Base-by-base conservation (phyloP, 345 rosid genomes). In the Pistacia integerrima region DNA sequence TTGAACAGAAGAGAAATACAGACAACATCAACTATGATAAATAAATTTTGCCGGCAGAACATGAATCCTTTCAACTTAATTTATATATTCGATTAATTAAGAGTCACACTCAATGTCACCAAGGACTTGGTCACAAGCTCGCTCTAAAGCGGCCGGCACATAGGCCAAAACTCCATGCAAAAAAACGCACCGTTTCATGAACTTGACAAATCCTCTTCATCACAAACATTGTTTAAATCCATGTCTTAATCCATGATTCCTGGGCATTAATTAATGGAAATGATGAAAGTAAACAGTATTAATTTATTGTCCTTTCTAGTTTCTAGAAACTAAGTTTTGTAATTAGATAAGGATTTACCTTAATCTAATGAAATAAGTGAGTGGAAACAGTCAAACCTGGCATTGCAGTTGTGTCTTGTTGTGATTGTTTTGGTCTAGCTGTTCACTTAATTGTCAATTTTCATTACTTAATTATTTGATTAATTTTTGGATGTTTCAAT, bases 31-130 rank as follows among this genome's bases (percentile, higher is more conserved):
- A 38, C 63, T 44, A 74, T 56, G 68, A 59, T 41, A 30, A 55
- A 70, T 44, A 14, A 16, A 20, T 65, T 8, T 60, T 12, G 87
- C 87, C 84, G 82, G 87, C 82, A 48, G 76, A 57, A 48, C 74
- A 58, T 68, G 13, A 25, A 25, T 55, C 33, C n/a, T 60, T 70
- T 48, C 66, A 72, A 60, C 55, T 18, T 1, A 67, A 11, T n/a
- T 35, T 8, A 0, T 1, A 25, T 38, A 22, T 70, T 18, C 6
- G 18, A 13, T 16, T 6, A 16, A 14, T 9, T 22, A 11, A 33
- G 59, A 28, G 49, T 36, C 48, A 7, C 46, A 25, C 28, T 36
- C 58, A 25, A 14, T 61, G 72, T 72, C 46, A 30, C 20, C 48
- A 44, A 7, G 64, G 76, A 84, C 80, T 72, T 51, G 58, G 78